These are phyloP conservation scores for Talaromyces sp. DNA, from an alignment of 2,329 filamentous ascomycete species.

Conservation along the genomic window DNA sequence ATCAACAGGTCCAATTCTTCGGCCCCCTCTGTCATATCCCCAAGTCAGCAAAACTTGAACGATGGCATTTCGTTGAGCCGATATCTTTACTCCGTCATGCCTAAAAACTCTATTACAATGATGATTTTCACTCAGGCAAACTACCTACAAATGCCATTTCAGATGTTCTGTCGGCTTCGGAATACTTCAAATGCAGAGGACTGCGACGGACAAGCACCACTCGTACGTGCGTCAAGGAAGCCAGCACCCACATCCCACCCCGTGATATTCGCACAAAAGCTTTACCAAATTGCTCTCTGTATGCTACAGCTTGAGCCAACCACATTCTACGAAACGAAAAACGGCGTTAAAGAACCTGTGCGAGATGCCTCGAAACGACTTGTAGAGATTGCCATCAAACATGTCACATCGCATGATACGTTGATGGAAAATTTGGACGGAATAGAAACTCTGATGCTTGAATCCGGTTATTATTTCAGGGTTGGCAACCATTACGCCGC, in stretches of 20 bases:
- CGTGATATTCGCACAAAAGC: slow-evolving; percentile 21
- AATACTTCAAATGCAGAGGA: not conserved
- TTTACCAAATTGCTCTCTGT: slow-evolving; percentile 26
- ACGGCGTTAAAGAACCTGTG: slow-evolving; percentile 16
- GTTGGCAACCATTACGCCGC: slow-evolving; percentile 53
- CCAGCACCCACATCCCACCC: slow-evolving; percentile 9
- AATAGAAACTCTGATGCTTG: slow-evolving; percentile 51
- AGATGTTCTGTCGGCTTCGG: slow-evolving; percentile 2
- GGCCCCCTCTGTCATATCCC: not conserved
- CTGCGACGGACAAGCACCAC: not conserved
- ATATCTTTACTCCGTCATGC: slow-evolving; percentile 25
- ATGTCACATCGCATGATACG: slow-evolving; percentile 48
- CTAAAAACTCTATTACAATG: not conserved
- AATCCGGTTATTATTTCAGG: slow-evolving; percentile 53
- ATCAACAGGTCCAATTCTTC: not conserved
- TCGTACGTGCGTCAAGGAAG: not conserved
- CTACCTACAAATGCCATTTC: slow-evolving; percentile 16
- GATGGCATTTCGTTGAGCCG: slow-evolving; percentile 22
- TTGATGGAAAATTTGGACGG: slow-evolving; percentile 49
- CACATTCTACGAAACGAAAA: slow-evolving; percentile 10
- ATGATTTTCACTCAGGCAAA: not conserved
- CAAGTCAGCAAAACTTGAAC: slow-evolving; percentile 23
- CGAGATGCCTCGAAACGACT: slow-evolving; percentile 17
- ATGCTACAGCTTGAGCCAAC: slow-evolving; percentile 20
- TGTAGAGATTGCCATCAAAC: slow-evolving; percentile 19